Percentiles rank a stretch among this genome's conserved stretches.
These are phyloP conservation scores for Nepenthes gracilis DNA, from an alignment of 148 eudicot genomes.

Conservation along the genomic window DNA sequence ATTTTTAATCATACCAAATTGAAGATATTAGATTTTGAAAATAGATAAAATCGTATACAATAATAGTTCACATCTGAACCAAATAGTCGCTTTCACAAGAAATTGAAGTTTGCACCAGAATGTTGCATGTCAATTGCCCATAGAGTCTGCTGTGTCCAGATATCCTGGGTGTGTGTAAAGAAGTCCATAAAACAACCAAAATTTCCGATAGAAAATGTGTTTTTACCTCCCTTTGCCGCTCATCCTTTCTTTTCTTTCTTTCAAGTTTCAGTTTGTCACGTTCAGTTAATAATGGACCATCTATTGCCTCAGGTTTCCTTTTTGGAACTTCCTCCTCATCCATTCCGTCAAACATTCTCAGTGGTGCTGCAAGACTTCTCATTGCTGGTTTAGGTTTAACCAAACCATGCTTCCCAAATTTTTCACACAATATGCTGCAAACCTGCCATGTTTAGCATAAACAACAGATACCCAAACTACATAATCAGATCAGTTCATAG, in stretches of 20 bases:
- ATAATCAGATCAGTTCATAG: neutral
- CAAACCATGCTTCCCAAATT: slow-evolving; percentile 91
- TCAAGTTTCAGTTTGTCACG: slow-evolving; percentile 93
- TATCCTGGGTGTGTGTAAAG: too few species aligned
- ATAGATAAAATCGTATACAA: too few species aligned
- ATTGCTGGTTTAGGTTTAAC: slow-evolving; percentile 73
- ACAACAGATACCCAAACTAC: neutral
- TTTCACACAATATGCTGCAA: slow-evolving; percentile 68
- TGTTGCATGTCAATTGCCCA: too few species aligned
- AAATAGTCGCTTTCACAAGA: too few species aligned
- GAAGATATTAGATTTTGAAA: too few species aligned
- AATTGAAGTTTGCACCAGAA: too few species aligned
- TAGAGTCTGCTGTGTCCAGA: too few species aligned
- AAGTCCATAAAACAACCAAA: too few species aligned
- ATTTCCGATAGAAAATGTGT: too few species aligned
- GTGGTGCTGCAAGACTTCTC: slow-evolving; percentile 77
- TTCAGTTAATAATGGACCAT: slow-evolving; percentile 86
- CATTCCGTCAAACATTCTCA: slow-evolving; percentile 85
- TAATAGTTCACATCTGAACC: too few species aligned
- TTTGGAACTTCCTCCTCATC: slow-evolving; percentile 70
- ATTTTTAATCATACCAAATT: too few species aligned
- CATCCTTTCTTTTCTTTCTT: slow-evolving; percentile 89
- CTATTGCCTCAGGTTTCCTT: slow-evolving; percentile 82
- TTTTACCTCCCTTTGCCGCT: slow-evolving; percentile 90
- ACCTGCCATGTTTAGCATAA: slow-evolving; percentile 29